These are phyloP conservation scores for Hemisphaericaspora subhashii DNA, from an alignment of 1,139 yeast genomes.

Conservation along the genomic window DNA sequence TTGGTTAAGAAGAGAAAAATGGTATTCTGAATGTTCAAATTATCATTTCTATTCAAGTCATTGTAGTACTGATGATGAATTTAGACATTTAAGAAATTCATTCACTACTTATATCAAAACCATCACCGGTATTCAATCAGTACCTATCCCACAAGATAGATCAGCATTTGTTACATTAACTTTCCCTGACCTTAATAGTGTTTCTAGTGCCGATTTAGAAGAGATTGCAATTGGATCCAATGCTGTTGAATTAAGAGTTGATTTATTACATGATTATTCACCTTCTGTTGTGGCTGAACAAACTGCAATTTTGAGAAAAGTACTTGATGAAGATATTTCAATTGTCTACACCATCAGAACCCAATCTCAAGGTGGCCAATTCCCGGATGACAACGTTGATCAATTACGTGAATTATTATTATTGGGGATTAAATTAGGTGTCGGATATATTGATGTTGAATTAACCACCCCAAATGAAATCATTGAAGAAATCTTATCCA, in stretches of 20 bases:
- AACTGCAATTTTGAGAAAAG: conserved; percentile 63
- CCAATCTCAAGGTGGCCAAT: conserved; percentile 75
- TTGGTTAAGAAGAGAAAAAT: conserved; percentile 77
- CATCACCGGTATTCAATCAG: conserved; percentile 57
- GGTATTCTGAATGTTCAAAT: conserved; percentile 82
- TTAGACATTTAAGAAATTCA: conserved; percentile 56
- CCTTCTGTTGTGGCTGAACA: conserved; percentile 68
- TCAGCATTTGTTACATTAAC: conserved; percentile 78
- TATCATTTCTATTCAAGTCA: conserved; percentile 76
- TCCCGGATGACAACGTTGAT: conserved; percentile 54
- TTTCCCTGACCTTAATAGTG: conserved; percentile 51
- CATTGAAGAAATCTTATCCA: conserved; percentile 28
- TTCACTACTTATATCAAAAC: conserved; percentile 59
- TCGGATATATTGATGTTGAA: conserved; percentile 56
- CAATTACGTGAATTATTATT: conserved; percentile 52
- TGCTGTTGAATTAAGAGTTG: conserved; percentile 85
- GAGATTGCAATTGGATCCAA: conserved; percentile 63
- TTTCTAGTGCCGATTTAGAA: conserved; percentile 39
- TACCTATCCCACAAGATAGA: conserved; percentile 50
- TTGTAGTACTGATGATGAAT: conserved; percentile 57
- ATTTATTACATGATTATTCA: conserved; percentile 55
- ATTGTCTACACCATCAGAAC: conserved; percentile 82
- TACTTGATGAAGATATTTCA: conserved; percentile 57
- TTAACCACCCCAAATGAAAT: conserved; percentile 41
- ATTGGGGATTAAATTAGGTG: conserved; percentile 69